A percentile compares a stretch with the other conserved stretches of the same genome.
Evolutionary conservation across 495 filamentous ascomycete species (phyloP).

Genomic region (Aspergillus olivimuriae): DNA sequence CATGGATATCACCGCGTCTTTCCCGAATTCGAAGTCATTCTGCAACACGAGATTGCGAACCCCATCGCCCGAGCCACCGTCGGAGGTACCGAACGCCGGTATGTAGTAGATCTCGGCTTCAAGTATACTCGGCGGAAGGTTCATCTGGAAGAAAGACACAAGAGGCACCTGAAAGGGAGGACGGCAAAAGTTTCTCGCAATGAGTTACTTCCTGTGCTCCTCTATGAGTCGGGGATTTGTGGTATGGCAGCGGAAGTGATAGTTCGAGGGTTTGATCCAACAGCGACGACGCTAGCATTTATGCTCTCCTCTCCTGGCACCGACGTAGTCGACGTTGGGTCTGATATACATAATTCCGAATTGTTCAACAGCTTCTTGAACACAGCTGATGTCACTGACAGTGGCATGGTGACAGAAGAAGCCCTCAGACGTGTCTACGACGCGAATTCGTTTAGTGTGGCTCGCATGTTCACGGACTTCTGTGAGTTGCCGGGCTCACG

Average conservation of each 20-base stretch:
- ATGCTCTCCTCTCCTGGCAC: not conserved
- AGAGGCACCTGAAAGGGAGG: not conserved
- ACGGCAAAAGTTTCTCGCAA: not conserved
- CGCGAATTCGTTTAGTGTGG: not conserved
- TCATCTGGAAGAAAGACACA: not conserved
- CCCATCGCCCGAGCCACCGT: not conserved
- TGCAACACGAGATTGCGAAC: not conserved
- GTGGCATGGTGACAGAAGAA: not conserved
- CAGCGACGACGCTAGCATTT: not conserved
- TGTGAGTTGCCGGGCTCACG: not conserved
- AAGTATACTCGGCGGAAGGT: not conserved
- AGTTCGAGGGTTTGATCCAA: not conserved
- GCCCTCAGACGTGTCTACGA: not conserved
- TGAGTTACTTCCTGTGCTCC: not conserved
- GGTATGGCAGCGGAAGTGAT: not conserved
- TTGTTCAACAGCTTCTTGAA: not conserved
- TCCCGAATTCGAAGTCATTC: not conserved
- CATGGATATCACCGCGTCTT: not conserved
- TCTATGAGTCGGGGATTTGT: not conserved
- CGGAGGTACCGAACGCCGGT: not conserved
- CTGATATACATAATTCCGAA: not conserved
- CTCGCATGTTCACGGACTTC: not conserved
- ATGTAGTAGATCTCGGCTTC: not conserved
- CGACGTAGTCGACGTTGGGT: not conserved
- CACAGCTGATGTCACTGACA: not conserved